A percentile compares a stretch with the other conserved stretches of the same genome.
Conservation (phyloP, 192 early-diverging fungal species). For the Dissophora globulifera region DNA sequence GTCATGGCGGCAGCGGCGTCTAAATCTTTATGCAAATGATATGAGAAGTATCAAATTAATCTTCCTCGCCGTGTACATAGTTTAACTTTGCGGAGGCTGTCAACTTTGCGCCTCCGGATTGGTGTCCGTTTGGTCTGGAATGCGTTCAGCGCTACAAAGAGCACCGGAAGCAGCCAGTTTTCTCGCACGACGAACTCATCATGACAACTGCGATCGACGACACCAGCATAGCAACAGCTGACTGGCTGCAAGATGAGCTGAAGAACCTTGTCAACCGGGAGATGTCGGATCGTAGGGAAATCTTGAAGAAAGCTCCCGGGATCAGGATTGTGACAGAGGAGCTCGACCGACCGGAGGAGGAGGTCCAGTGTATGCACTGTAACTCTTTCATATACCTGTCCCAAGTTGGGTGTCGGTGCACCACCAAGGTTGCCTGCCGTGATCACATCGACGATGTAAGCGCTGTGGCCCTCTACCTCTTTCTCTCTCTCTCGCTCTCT, state of each 20-base stretch:
- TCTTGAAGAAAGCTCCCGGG: constrained; percentile 11
- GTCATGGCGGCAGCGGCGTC: background rate
- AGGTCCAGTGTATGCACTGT: constrained; percentile 73
- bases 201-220: constrained; percentile 63
- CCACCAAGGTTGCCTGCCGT: constrained; percentile 72
- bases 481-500: too few species aligned
- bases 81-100: constrained; percentile 97
- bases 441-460: constrained; percentile 60
- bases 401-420: constrained; percentile 69
- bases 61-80: too few species aligned
- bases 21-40: too few species aligned
- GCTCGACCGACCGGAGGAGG: constrained; percentile 65
- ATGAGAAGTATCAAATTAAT: too few species aligned
- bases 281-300: background rate
- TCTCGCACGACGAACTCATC: constrained; percentile 94
- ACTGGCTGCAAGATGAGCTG: constrained; percentile 46
- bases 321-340: constrained; percentile 51
- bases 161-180: constrained; percentile 84
- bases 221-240: constrained; percentile 33
- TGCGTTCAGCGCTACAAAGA: constrained; percentile 86
- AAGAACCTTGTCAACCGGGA: constrained; percentile 33
- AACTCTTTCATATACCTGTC: constrained; percentile 82
- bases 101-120: constrained; percentile 94
- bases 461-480: too few species aligned
- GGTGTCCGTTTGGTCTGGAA: constrained; percentile 82